Evolutionary conservation across 257 asterid species (phyloP).

Genomic region (Salvia hispanica): DNA sequence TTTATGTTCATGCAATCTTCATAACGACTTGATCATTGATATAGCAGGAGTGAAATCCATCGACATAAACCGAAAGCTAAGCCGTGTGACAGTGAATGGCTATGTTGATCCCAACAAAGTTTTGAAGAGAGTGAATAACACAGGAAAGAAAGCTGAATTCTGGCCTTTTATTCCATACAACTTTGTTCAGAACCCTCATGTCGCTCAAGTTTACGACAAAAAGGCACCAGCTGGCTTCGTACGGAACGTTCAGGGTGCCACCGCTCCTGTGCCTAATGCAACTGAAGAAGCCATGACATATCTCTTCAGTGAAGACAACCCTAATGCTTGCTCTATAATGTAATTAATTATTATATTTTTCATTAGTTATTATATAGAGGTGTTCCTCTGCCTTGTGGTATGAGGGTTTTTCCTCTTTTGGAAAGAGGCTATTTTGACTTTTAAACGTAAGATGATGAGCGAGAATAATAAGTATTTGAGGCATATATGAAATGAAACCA

Average conservation of each 20-base stretch:
- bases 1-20: too few species aligned
- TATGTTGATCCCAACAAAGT: conserved; percentile 69
- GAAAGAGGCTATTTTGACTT: neutral
- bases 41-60: conserved; percentile 64
- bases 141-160: conserved; percentile 82
- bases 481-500: conserved; percentile 18
- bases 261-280: conserved; percentile 47
- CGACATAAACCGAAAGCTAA: conserved; percentile 62
- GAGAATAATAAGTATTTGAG: conserved; percentile 23
- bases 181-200: conserved; percentile 54
- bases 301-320: conserved; percentile 85
- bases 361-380: neutral
- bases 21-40: neutral
- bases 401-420: neutral
- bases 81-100: conserved; percentile 64
- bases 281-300: conserved; percentile 56
- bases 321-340: conserved; percentile 86
- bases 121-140: conserved; percentile 57
- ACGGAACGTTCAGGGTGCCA: conserved; percentile 45
- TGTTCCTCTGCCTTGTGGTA: neutral
- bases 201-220: conserved; percentile 70
- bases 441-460: conserved; percentile 2
- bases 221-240: conserved; percentile 83
- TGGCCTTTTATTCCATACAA: conserved; percentile 87
- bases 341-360: conserved; percentile 21